A percentile compares a stretch with the other conserved stretches of the same genome.
Evolutionary conservation across 108 stramenopile genomes (phyloP).

Genomic region (Cyclotella choctawhatcheeana): DNA sequence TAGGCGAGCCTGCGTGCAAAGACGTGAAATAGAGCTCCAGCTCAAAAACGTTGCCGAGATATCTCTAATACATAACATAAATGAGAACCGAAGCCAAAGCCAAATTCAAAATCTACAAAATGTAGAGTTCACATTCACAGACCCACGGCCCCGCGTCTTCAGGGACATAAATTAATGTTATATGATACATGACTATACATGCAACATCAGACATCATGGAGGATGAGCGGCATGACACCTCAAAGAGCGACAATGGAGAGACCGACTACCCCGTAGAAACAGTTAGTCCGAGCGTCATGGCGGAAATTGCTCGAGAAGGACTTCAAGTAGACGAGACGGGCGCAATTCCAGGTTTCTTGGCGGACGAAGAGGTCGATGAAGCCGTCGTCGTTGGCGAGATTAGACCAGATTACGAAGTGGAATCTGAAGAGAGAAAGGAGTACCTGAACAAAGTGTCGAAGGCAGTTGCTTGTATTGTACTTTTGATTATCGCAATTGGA

Average conservation of each 20-base stretch:
- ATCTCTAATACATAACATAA: too few relatives aligned
- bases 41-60: neutral
- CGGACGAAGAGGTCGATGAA: neutral
- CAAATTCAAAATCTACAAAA: too few relatives aligned
- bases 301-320: constrained; percentile 13
- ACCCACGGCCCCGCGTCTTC: too few relatives aligned
- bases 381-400: constrained; percentile 10
- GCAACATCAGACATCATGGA: neutral
- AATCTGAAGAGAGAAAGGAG: constrained; percentile 15
- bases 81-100: too few relatives aligned
- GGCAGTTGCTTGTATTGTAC: constrained; percentile 7
- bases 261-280: neutral
- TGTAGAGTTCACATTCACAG: too few relatives aligned
- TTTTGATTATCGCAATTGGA: constrained; percentile 20
- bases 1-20: too few relatives aligned
- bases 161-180: too few relatives aligned
- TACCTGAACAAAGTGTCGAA: neutral
- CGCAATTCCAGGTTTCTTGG: constrained; percentile 6
- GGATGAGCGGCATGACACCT: neutral
- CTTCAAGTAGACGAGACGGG: constrained; percentile 12
- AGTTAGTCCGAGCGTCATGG: neutral
- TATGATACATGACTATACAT: too few relatives aligned
- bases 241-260: neutral
- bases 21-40: too few relatives aligned
- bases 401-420: constrained; percentile 19